These are phyloP conservation scores for Debaryomycetaceae sp. DNA, from an alignment of 1,139 yeast species.

Conservation along the genomic window DNA sequence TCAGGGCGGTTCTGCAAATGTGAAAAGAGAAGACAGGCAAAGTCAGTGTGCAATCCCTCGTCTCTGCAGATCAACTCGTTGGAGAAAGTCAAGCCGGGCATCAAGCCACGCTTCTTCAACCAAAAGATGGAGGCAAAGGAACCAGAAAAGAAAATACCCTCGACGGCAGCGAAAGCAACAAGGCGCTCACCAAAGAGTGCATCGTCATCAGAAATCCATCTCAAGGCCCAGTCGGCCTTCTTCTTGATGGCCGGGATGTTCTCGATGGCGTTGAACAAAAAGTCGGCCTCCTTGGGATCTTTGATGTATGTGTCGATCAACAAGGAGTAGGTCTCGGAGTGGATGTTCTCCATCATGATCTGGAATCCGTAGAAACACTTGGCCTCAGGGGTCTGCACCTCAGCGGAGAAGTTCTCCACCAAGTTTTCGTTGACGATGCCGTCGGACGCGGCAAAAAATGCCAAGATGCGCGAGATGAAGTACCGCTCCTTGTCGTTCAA, in stretches of 20 bases:
- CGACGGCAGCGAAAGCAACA: conserved; percentile 98
- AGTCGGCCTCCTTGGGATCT: conserved; percentile 88
- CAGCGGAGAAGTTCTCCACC: conserved; percentile 95
- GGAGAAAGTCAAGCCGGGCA: conserved; percentile 98
- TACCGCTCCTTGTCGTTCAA: conserved; percentile 86
- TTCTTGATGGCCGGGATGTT: conserved; percentile 89
- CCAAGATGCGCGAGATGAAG: conserved; percentile 86
- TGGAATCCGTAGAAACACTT: conserved; percentile 98
- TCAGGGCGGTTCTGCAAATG: conserved; percentile 90
- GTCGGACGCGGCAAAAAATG: conserved; percentile 98
- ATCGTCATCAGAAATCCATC: conserved; percentile 87
- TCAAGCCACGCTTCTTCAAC: conserved; percentile 95
- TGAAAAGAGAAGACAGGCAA: conserved; percentile 91
- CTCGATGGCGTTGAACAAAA: conserved; percentile 88
- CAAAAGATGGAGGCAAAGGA: conserved; percentile 97
- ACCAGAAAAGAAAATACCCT: conserved; percentile 97
- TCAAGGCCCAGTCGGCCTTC: conserved; percentile 97
- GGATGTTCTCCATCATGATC: conserved; percentile 99
- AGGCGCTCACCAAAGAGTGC: conserved; percentile 92
- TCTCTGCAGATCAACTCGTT: conserved; percentile 97
- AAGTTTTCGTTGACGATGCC: conserved; percentile 97
- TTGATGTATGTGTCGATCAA: conserved; percentile 92
- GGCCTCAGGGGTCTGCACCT: conserved; percentile 96
- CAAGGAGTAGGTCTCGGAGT: conserved; percentile 93
- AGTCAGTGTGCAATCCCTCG: conserved; percentile 97